Base-by-base conservation (phyloP, 179 eudicot genomes). In the Actinidia chinensis region DNA sequence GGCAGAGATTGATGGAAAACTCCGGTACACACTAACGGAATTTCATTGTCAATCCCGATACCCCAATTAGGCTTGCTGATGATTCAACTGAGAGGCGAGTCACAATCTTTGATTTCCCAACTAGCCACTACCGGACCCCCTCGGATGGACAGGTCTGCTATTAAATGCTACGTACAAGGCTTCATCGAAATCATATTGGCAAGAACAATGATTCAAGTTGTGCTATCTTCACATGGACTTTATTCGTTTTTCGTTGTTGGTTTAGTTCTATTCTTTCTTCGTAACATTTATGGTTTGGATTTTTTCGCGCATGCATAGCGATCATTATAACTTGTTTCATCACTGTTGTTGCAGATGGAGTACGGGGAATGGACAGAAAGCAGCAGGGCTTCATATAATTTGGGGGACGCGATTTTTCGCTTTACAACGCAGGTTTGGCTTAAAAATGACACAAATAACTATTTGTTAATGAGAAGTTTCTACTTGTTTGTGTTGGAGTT, bases 31-130 rank as follows among this genome's bases (percentile, higher is more conserved):
- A 12, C 81, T 91, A 95, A 94, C 63, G 99, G 97, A 68, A 88
- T 95, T 59, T 95, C 98, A 11, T 95, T 72, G 90, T 85, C 36
- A 92, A 87, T 80, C 99, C 99, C 14, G 68, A 70, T 20, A 94
- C 97, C 46, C 99, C 99, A 55, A 84, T 94, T 68, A 83, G 93
- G 80, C 94, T 96, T 48, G 99, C 98, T 1, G 99, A 96, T 78
- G 74, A 68, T 69, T 79, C 42, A 73, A 90, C 87, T 96, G 66
- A 85, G 86, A 84, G 97, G 93, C 1, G 92, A n/a, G 67, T 69
- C 92, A 93, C 85, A 96, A 88, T 87, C 84, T 86, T n/a, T 36
- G 94, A 94, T 77, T 93, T 96, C 70, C 98, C 99, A 4, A 84
- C 63, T 61, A 23, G 80, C 90, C 98, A 55, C 78, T 87, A 75